Evolutionary conservation across 129 eudicot genomes (phyloP).

Genomic region (Gnaphalium uliginosum): DNA sequence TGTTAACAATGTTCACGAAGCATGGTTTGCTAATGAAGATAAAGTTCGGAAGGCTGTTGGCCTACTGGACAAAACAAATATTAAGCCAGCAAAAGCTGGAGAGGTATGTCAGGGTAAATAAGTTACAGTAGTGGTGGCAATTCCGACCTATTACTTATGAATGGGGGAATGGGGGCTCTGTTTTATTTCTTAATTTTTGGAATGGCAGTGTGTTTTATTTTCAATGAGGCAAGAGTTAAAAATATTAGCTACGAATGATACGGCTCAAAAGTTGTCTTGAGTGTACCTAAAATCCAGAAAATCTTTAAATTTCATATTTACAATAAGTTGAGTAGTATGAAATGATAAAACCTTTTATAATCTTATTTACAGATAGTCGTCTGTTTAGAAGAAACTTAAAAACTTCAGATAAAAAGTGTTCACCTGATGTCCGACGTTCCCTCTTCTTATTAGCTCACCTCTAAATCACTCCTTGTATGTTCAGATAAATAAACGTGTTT

Average conservation of each 20-base stretch:
- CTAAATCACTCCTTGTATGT: not conserved
- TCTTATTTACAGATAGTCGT: no score
- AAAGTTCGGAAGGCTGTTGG: constrained; percentile 83
- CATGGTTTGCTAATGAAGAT: constrained; percentile 96
- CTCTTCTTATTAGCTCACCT: not conserved
- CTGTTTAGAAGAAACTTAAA: no score
- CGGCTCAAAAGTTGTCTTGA: no score
- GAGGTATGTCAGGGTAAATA: constrained; percentile 47
- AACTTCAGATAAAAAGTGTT: no score
- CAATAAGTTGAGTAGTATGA: no score
- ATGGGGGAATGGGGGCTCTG: not conserved
- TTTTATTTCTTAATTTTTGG: no score
- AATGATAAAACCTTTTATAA: no score
- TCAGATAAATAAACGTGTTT: not conserved
- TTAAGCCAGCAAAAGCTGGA: constrained; percentile 40
- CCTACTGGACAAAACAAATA: constrained; percentile 47
- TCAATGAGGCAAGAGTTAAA: no score
- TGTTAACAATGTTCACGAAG: constrained; percentile 80
- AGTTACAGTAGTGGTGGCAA: not conserved
- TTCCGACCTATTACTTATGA: not conserved
- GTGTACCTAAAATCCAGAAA: no score
- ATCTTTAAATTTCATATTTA: no score
- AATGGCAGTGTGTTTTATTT: no score
- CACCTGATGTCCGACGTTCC: not conserved
- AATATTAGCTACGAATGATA: no score